These are phyloP conservation scores for Dendrocalamus sinicus DNA, from an alignment of 176 grass and related monocot genomes.

Conservation along the genomic window DNA sequence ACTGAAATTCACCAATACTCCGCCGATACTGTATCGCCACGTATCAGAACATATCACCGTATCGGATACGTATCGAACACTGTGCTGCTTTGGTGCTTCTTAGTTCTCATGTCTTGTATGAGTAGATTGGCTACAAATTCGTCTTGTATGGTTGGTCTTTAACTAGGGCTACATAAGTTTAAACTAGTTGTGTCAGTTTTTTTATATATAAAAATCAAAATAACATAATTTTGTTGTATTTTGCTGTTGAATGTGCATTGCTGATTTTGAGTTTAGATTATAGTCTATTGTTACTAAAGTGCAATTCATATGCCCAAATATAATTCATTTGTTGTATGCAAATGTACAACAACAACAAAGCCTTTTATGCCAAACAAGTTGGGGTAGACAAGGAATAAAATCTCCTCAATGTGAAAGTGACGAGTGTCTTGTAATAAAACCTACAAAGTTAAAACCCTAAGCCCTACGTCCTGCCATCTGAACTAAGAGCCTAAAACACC, in stretches of 20 bases:
- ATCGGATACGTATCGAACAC: too few species aligned
- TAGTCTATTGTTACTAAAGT: neutral
- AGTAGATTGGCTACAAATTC: neutral
- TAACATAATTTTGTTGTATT: neutral
- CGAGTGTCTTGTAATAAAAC: too few species aligned
- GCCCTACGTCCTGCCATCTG: too few species aligned
- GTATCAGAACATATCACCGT: too few species aligned
- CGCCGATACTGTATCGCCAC: too few species aligned
- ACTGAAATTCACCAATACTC: too few species aligned
- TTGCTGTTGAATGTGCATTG: neutral
- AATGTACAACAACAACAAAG: neutral
- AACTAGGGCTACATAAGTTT: neutral
- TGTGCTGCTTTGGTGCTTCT: too few species aligned
- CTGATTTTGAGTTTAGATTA: neutral
- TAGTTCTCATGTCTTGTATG: neutral
- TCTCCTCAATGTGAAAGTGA: too few species aligned
- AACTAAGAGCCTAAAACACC: too few species aligned
- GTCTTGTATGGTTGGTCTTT: neutral
- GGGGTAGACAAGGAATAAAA: too few species aligned
- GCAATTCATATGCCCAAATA: neutral
- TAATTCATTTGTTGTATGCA: constrained; percentile 1
- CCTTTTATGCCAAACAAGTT: too few species aligned
- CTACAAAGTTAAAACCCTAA: too few species aligned
- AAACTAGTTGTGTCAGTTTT: neutral
- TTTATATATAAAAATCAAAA: neutral